Evolutionary conservation across 2,329 filamentous ascomycete species (phyloP).

Genomic region (Xylariales sp.): DNA sequence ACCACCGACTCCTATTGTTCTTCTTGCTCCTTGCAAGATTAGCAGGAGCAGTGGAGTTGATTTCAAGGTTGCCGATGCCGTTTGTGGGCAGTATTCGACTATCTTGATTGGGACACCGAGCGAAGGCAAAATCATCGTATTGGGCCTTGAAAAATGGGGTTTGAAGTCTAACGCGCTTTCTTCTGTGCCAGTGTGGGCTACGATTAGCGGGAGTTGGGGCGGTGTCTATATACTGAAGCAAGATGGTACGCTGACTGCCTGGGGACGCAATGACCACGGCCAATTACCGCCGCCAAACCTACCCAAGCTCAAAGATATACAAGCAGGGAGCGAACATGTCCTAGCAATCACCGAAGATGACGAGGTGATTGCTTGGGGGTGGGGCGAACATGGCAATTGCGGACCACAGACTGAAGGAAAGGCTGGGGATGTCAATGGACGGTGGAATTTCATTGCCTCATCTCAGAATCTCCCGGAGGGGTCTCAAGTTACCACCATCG

Average conservation of each 20-base stretch:
- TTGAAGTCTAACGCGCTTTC: constrained; percentile 54
- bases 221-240: constrained; percentile 66
- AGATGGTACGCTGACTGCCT: constrained; percentile 60
- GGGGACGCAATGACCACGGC: constrained; percentile 83
- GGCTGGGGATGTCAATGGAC: constrained; percentile 57
- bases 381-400: constrained; percentile 98
- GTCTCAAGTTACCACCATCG: constrained; percentile 55
- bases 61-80: constrained; percentile 62
- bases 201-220: constrained; percentile 77
- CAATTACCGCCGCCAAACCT: constrained; percentile 65
- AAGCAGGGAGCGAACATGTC: constrained; percentile 86
- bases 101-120: constrained; percentile 57
- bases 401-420: constrained; percentile 61
- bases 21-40: constrained; percentile 9
- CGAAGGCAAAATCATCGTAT: constrained; percentile 56
- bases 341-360: constrained; percentile 63
- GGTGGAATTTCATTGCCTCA: constrained; percentile 63
- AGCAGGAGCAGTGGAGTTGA: constrained; percentile 50
- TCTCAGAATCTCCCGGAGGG: constrained; percentile 47
- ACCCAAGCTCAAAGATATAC: constrained; percentile 57
- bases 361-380: constrained; percentile 81
- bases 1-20: constrained; percentile 8
- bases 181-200: constrained; percentile 53
- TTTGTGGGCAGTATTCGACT: constrained; percentile 84
- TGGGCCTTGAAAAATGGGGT: constrained; percentile 74